phyloP scores from a whole-genome alignment of 257 asterid genomes.

The Ilex aquifolium region DNA sequence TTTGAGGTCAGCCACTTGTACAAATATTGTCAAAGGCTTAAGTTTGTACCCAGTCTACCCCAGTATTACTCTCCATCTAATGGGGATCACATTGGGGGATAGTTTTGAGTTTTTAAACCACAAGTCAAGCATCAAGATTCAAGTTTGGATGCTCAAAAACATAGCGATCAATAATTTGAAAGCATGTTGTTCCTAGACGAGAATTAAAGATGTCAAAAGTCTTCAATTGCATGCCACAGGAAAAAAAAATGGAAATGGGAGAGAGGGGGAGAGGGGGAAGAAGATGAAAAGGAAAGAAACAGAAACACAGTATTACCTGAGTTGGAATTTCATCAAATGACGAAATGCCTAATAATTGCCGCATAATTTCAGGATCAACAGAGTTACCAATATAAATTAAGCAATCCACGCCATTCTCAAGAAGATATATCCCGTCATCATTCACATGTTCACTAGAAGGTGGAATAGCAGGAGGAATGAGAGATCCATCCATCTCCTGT shows the following conservation, averaged over 20 bases:
- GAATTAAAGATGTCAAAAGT: background rate
- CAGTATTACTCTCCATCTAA: too few species aligned
- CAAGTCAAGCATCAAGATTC: too few species aligned
- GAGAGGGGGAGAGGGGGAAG: background rate
- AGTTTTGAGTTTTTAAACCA: too few species aligned
- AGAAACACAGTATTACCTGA: slow-evolving; percentile 43
- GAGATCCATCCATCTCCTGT: slow-evolving; percentile 64
- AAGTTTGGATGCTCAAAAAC: too few species aligned
- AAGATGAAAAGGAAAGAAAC: background rate
- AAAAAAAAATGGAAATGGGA: background rate
- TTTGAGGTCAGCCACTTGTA: too few species aligned
- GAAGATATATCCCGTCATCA: slow-evolving; percentile 81
- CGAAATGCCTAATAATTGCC: slow-evolving; percentile 64
- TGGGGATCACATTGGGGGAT: too few species aligned
- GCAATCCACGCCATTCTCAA: slow-evolving; percentile 95
- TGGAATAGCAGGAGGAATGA: slow-evolving; percentile 64
- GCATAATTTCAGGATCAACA: slow-evolving; percentile 47
- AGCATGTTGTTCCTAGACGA: too few species aligned
- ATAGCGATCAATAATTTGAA: too few species aligned
- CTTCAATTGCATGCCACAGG: background rate
- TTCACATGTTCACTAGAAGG: slow-evolving; percentile 72
- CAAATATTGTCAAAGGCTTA: too few species aligned
- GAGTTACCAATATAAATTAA: slow-evolving; percentile 71
- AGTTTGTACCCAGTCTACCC: too few species aligned
- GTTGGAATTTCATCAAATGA: slow-evolving; percentile 74